phyloP scores from a whole-genome alignment of 2,329 filamentous ascomycete genomes.

The Trichocomaceae sp. region DNA sequence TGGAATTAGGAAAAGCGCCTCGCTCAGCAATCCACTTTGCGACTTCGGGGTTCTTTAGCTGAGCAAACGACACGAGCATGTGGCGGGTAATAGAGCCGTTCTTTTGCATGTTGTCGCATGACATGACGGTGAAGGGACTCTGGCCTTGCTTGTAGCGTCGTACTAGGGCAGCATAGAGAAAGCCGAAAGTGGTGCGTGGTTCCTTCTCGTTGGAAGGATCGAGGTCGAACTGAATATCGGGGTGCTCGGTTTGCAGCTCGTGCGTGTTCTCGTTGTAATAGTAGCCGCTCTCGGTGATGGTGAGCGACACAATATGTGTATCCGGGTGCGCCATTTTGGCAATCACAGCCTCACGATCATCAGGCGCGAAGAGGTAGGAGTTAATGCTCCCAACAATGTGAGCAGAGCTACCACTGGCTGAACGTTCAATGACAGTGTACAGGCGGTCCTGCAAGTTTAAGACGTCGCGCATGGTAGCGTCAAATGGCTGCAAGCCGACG shows the following conservation, averaged over 20 bases:
- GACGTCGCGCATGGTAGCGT: conserved; percentile 47
- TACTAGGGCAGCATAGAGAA: conserved; percentile 47
- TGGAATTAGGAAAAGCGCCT: conserved; percentile 49
- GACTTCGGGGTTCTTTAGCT: conserved; percentile 41
- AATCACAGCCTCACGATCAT: conserved; percentile 47
- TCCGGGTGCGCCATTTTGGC: conserved; percentile 51
- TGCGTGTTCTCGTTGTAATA: conserved; percentile 55
- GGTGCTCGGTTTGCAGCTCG: conserved; percentile 43
- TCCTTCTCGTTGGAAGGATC: conserved; percentile 35
- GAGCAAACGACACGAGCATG: conserved; percentile 49
- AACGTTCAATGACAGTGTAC: conserved; percentile 52
- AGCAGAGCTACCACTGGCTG: conserved; percentile 44
- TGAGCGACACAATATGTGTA: conserved; percentile 50
- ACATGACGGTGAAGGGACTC: conserved; percentile 50
- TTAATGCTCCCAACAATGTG: conserved; percentile 49
- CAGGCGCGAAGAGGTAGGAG: conserved; percentile 48
- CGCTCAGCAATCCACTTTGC: conserved; percentile 46
- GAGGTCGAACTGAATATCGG: conserved; percentile 47
- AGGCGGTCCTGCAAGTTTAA: conserved; percentile 45
- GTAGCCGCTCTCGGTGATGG: conserved; percentile 53
- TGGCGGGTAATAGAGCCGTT: conserved; percentile 49
- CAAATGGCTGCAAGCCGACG: conserved; percentile 47
- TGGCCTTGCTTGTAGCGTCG: conserved; percentile 42
- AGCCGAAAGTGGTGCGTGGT: conserved; percentile 48
- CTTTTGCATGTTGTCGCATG: conserved; percentile 54